Base-by-base conservation (phyloP, 768 basidiomycete genomes). In the Trametes cinnabarina region DNA sequence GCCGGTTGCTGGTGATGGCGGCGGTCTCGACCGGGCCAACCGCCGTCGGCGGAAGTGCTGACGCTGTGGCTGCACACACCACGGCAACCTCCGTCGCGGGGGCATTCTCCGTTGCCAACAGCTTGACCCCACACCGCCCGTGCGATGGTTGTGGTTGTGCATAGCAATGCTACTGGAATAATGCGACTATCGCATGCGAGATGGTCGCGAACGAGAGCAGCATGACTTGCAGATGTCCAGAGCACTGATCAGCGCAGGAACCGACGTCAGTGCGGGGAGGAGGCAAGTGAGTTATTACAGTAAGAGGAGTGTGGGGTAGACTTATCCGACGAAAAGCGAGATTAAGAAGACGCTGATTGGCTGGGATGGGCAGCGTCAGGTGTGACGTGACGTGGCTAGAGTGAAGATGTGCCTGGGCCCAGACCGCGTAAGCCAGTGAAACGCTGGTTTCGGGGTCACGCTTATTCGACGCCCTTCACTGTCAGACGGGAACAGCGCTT, bases 231-330 rank as follows among this genome's bases (percentile, higher is more conserved):
- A n/a, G n/a, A n/a, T n/a, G n/a, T n/a, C n/a, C 14, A 39, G 25
- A 34, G 7, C 19, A 3, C 10, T 19, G 26, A 22, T 30, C 20
- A 20, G 41, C n/a, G 41, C 41, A 11, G 12, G 22, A 42, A 11
- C 19, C 32, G 30, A 57, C 60, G 60, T 57, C 60, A 53, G 48
- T 57, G 60, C 49, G 30, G 60, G 60, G 60, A 35, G 34, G 49
- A 34, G 39, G 20, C 19, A 20, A 26, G 22, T 32, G 12, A 32
- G 7, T 32, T 32, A n/a, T n/a, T n/a, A n/a, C n/a, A n/a, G n/a
- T n/a, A n/a, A n/a, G 14, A 52, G 51, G 28, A 47, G 37, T 49
- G 47, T 37, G 52, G 52, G 58, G 58, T 55, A 54, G 47, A 48
- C 35, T 50, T 46, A 55, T 48, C 47, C 48, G 39, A 37, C n/a